Conservation (phyloP, 257 asterid genomes). For the Rauvolfia tetraphylla region DNA sequence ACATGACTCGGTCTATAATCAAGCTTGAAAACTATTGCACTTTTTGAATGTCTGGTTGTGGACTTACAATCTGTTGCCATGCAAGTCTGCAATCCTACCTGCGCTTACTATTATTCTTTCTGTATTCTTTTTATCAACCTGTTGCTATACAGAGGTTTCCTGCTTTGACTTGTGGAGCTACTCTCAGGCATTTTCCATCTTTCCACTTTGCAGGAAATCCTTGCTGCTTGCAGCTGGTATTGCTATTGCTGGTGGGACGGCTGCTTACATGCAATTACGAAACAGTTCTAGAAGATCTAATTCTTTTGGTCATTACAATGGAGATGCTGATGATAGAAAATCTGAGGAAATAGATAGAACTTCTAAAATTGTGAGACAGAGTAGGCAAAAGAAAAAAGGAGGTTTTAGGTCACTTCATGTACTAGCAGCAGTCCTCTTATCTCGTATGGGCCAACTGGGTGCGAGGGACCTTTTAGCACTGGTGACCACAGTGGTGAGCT, state of each 20-base stretch:
- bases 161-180: neutral
- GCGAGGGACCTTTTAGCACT: slow-evolving; percentile 66
- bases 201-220: slow-evolving; percentile 57
- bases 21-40: neutral
- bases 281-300: slow-evolving; percentile 35
- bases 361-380: slow-evolving; percentile 53
- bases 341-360: slow-evolving; percentile 41
- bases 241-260: slow-evolving; percentile 89
- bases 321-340: slow-evolving; percentile 34
- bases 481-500: slow-evolving; percentile 83
- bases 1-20: neutral
- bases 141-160: neutral
- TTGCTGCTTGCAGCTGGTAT: slow-evolving; percentile 82
- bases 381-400: slow-evolving; percentile 68
- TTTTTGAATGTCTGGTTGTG: neutral
- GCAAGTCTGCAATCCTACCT: neutral
- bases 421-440: slow-evolving; percentile 79
- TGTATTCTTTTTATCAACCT: neutral
- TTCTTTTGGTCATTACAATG: slow-evolving; percentile 45
- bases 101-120: neutral
- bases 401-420: slow-evolving; percentile 84
- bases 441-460: slow-evolving; percentile 83
- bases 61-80: neutral
- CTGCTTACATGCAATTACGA: slow-evolving; percentile 75
- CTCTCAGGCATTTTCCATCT: neutral